Base-by-base conservation (phyloP, 179 eudicot species). In the Spinacia oleracea region DNA sequence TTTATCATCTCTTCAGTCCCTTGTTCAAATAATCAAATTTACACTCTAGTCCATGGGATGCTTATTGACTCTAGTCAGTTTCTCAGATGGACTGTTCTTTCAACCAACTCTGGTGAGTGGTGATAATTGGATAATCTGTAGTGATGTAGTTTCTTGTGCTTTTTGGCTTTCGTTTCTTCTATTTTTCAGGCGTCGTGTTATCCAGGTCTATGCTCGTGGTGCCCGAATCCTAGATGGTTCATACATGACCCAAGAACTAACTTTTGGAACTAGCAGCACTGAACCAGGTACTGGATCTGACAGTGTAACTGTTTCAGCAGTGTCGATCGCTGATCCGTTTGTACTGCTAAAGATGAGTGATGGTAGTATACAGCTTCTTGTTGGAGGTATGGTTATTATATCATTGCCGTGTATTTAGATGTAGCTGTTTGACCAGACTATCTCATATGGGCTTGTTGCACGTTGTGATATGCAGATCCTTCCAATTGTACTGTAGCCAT, bases 141-240 rank as follows among this genome's bases (percentile, higher is more conserved):
- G 31, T 83, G 68, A 73, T 55, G 21, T 53, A 25, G 32, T 46
- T 48, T 65, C 71, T 23, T 78, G 35, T 75, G 9, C 18, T 34
- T 67, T 14, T 60, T 76, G 35, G 45, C 32, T 64, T 67, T 43
- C 73, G 20, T 15, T 50, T 21, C 70, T 72, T 78, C 69, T 72
- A 46, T 69, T 9, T 9, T 79, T 43, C 85, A 96, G 99, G 90
- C 92, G 97, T 46, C 91, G 97, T 84, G 99, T 96, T 60, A 88
- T 96, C 75, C 99, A 96, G 87, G 90, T 96, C 79, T 93, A 82
- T 85, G 96, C 94, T 83, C 86, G 83, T 80, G 99, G 99, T 81
- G 99, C 99, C 85, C 92, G 98, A 64, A 86, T 96, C 79, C 90
- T 96, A 75, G 98, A 96, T 86, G 99, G 99, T 79, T 86, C 94